Evolutionary conservation across 1,284 basidiomycete genomes (phyloP).

Genomic region (Irpex sp.): DNA sequence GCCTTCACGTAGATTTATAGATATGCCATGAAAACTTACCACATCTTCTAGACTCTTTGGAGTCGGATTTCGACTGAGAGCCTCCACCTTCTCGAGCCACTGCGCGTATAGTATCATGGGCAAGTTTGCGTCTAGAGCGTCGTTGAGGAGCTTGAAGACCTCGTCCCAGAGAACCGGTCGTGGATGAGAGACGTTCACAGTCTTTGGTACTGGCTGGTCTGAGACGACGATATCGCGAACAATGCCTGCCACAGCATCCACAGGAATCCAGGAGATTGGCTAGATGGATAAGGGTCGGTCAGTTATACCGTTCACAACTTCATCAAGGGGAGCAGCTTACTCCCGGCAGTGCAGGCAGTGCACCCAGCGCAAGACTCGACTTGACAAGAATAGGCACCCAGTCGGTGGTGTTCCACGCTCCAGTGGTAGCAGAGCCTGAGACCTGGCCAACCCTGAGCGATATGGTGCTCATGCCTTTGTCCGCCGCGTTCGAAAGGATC

Average conservation of each 20-base stretch:
- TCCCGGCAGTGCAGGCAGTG: slow-evolving; percentile 6
- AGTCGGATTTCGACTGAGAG: neutral
- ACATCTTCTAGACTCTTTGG: neutral
- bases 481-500: slow-evolving; percentile 4
- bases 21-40: no score
- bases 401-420: slow-evolving; percentile 14
- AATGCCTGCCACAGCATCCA: slow-evolving; percentile 11
- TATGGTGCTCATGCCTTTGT: slow-evolving; percentile 4
- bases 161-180: slow-evolving; percentile 4
- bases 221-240: slow-evolving; percentile 9
- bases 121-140: neutral
- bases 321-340: no score
- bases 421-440: slow-evolving; percentile 10
- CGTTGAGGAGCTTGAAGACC: slow-evolving; percentile 1
- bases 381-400: slow-evolving; percentile 14
- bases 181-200: slow-evolving; percentile 16
- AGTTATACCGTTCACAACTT: no score
- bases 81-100: neutral
- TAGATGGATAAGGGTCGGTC: no score
- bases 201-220: neutral
- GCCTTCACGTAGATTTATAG: no score
- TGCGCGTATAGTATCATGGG: neutral
- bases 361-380: slow-evolving; percentile 12
- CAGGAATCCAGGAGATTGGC: slow-evolving; percentile 16
- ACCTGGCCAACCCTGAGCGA: slow-evolving; percentile 13